Conservation (phyloP, 2,329 filamentous ascomycete species). For the Diaporthe helianthi region DNA sequence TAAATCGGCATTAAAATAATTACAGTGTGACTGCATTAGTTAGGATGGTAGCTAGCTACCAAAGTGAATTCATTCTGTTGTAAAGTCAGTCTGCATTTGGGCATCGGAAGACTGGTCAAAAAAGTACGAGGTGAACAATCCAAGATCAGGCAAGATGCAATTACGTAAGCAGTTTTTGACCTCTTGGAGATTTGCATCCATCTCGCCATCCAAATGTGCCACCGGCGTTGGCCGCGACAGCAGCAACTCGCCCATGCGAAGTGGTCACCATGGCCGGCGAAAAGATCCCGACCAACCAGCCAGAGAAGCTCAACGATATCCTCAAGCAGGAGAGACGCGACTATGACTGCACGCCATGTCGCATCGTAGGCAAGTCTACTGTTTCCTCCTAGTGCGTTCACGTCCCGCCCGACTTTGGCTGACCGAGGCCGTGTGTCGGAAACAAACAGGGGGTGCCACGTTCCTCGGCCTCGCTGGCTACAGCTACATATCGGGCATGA, state of each 20-base stretch:
- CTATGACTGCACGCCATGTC: slow-evolving; percentile 75
- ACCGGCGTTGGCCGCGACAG: neutral
- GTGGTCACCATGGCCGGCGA: slow-evolving; percentile 51
- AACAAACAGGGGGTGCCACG: slow-evolving; percentile 72
- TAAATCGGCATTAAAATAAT: no score
- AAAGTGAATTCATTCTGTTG: no score
- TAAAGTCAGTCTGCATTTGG: no score
- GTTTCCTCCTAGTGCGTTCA: slow-evolving; percentile 18
- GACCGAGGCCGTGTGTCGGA: neutral
- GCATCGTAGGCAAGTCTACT: slow-evolving; percentile 68
- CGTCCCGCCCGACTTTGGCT: neutral
- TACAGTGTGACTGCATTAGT: no score
- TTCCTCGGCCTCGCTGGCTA: slow-evolving; percentile 80
- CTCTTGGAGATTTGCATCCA: neutral
- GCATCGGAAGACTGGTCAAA: neutral
- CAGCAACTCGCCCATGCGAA: neutral
- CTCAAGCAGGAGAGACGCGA: slow-evolving; percentile 59
- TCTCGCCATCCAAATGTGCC: neutral
- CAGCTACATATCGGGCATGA: slow-evolving; percentile 77
- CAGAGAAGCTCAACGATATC: slow-evolving; percentile 66
- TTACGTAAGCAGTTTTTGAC: slow-evolving; percentile 6
- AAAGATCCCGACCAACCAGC: slow-evolving; percentile 61
- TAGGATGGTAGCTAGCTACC: no score
- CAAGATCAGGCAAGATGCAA: no score
- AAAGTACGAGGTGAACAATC: neutral